Evolutionary conservation across 1,284 basidiomycete genomes (phyloP).

Genomic region (Rhodotorula mucilaginosa): DNA sequence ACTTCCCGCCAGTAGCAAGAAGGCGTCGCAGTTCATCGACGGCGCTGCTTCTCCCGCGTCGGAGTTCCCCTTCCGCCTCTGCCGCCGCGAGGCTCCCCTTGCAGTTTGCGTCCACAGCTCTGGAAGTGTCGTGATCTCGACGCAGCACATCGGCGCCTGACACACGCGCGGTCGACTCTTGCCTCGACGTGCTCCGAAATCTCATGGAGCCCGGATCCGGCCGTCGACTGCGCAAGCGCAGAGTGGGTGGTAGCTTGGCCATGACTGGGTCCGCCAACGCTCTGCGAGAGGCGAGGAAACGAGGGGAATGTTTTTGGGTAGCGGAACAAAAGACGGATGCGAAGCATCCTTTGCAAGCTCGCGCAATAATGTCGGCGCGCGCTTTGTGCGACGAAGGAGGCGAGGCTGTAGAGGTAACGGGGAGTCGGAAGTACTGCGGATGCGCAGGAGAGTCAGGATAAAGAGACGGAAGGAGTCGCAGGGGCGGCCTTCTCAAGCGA

Average conservation of each 20-base stretch:
- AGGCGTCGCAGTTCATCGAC: background rate
- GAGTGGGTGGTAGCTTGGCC: background rate
- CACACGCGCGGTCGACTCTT: no score
- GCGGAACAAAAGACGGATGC: conserved; percentile 69
- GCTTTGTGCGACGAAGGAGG: background rate
- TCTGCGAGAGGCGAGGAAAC: conserved; percentile 18
- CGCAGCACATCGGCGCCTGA: no score
- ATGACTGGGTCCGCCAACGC: background rate
- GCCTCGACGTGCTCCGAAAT: no score
- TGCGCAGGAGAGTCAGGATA: background rate
- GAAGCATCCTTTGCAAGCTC: conserved; percentile 81
- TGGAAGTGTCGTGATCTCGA: no score
- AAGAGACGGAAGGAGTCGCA: background rate
- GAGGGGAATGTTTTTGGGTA: conserved; percentile 2
- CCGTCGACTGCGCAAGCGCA: background rate
- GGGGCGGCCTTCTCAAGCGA: no score
- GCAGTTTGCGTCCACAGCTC: no score
- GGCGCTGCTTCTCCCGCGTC: background rate
- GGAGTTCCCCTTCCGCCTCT: no score
- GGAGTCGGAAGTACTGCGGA: conserved; percentile 70
- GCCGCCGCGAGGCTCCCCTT: no score
- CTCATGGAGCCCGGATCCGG: background rate
- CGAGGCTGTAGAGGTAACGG: conserved; percentile 54
- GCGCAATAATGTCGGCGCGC: conserved; percentile 50
- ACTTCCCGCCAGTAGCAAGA: background rate